These are phyloP conservation scores for Pseudoneurospora amorphoporcata DNA, from an alignment of 495 filamentous ascomycete species.

Conservation along the genomic window DNA sequence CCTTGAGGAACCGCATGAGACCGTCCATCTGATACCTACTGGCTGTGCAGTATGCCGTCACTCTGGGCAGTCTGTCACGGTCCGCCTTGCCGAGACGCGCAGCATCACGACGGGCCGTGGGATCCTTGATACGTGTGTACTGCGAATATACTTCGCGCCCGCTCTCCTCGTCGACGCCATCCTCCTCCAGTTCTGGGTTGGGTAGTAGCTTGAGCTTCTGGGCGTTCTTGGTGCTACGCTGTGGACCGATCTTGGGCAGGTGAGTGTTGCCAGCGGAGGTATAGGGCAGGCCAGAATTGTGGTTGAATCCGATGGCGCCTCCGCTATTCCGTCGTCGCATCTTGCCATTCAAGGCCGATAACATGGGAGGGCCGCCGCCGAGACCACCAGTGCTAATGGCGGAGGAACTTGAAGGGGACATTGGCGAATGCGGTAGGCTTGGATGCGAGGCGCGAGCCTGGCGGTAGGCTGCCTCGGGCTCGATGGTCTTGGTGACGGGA, in stretches of 20 bases:
- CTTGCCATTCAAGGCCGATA: conserved; percentile 77
- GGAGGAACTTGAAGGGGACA: conserved; percentile 8
- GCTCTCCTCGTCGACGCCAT: conserved; percentile 71
- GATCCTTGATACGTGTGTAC: conserved; percentile 87
- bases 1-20: conserved; percentile 81
- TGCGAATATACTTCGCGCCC: conserved; percentile 95
- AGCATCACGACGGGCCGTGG: conserved; percentile 84
- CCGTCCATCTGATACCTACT: conserved; percentile 81
- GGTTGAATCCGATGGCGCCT: conserved; percentile 1
- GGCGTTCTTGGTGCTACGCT: conserved; percentile 86
- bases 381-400: conserved; percentile 20
- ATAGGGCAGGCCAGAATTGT: conserved; percentile 35
- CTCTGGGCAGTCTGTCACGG: conserved; percentile 71
- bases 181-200: conserved; percentile 73
- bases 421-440: conserved; percentile 3
- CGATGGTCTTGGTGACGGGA: conserved; percentile 39
- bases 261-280: conserved; percentile 32
- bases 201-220: conserved; percentile 94
- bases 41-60: conserved; percentile 94
- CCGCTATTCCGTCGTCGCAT: conserved; percentile 78
- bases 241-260: conserved; percentile 79
- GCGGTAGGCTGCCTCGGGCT: conserved; percentile 27
- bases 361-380: conserved; percentile 49
- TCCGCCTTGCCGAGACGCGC: conserved; percentile 90
- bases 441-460: conserved; percentile 1